Evolutionary conservation across 805 yeast genomes (phyloP).

Genomic region (Metschnikowia baotianmanensis): DNA sequence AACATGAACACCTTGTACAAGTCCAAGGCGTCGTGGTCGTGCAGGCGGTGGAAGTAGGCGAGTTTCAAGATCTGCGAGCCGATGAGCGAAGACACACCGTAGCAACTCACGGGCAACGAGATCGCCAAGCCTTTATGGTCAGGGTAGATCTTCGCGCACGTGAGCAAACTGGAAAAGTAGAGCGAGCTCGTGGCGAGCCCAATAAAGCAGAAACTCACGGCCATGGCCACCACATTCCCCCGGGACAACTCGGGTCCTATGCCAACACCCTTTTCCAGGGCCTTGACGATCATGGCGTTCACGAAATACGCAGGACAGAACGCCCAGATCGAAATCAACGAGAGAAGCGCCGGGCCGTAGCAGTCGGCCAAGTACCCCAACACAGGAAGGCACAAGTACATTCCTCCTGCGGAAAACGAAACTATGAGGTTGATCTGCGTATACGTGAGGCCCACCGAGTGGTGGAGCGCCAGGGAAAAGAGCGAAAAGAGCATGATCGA

Average conservation of each 20-base stretch:
- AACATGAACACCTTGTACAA: slow-evolving; percentile 51
- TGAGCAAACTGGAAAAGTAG: slow-evolving; percentile 66
- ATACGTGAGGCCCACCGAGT: slow-evolving; percentile 58
- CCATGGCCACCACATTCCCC: slow-evolving; percentile 35
- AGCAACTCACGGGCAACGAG: slow-evolving; percentile 83
- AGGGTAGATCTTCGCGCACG: slow-evolving; percentile 87
- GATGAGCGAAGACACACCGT: slow-evolving; percentile 77
- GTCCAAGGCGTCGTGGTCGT: slow-evolving; percentile 39
- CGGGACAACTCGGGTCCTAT: slow-evolving; percentile 24
- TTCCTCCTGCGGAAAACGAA: slow-evolving; percentile 71
- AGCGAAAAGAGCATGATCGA: slow-evolving; percentile 80
- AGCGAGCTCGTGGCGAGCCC: slow-evolving; percentile 74
- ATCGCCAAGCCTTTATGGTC: slow-evolving; percentile 74
- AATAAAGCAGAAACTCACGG: slow-evolving; percentile 53
- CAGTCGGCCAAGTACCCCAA: slow-evolving; percentile 80
- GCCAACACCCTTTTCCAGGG: slow-evolving; percentile 5
- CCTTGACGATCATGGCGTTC: slow-evolving; percentile 25
- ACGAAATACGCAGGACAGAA: slow-evolving; percentile 68
- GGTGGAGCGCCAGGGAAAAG: slow-evolving; percentile 67
- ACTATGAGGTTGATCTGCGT: slow-evolving; percentile 68
- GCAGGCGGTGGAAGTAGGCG: slow-evolving; percentile 33
- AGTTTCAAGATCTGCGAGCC: slow-evolving; percentile 61
- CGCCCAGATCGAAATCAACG: slow-evolving; percentile 55
- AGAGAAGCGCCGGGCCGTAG: slow-evolving; percentile 79
- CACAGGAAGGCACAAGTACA: slow-evolving; percentile 80